phyloP scores from a whole-genome alignment of 1,284 basidiomycete species.

The Cutaneotrichosporon sp. region DNA sequence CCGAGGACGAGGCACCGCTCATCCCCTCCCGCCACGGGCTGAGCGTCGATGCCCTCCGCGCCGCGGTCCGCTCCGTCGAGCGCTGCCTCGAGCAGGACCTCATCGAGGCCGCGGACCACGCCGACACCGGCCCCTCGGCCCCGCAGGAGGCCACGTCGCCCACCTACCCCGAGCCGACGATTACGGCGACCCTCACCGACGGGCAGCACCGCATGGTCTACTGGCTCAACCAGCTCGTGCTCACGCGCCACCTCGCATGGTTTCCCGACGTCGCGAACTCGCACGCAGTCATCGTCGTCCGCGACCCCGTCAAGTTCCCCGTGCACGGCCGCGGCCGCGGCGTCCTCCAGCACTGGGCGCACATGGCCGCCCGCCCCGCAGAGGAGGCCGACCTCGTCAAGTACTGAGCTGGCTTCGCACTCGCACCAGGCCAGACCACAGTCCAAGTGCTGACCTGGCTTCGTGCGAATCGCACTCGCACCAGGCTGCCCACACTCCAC shows the following conservation, averaged over 20 bases:
- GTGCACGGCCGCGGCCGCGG: conserved; percentile 44
- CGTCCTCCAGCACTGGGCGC: conserved; percentile 44
- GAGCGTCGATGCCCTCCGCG: conserved; percentile 36
- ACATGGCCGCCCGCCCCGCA: conserved; percentile 14
- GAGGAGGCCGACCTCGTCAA: neutral
- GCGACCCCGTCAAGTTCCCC: conserved; percentile 41
- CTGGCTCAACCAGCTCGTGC: conserved; percentile 41
- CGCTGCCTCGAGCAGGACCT: conserved; percentile 40
- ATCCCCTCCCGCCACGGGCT: conserved; percentile 17
- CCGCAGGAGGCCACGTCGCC: conserved; percentile 11
- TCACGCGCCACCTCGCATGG: conserved; percentile 44
- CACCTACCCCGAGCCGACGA: neutral
- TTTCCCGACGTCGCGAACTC: conserved; percentile 46
- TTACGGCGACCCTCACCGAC: conserved; percentile 35
- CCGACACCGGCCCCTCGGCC: conserved; percentile 5
- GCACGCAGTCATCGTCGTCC: conserved; percentile 46
- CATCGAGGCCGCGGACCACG: conserved; percentile 29
- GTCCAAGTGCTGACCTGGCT: too few relatives aligned
- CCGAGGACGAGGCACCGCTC: too few relatives aligned
- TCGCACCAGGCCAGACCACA: too few relatives aligned
- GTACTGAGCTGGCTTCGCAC: neutral
- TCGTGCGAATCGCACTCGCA: too few relatives aligned
- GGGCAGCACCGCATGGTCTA: conserved; percentile 41
- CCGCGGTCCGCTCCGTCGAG: conserved; percentile 40
- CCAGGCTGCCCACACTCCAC: too few relatives aligned